These are phyloP conservation scores for Suhomyces tanzawaensis DNA, from an alignment of 805 yeast genomes.

Conservation along the genomic window DNA sequence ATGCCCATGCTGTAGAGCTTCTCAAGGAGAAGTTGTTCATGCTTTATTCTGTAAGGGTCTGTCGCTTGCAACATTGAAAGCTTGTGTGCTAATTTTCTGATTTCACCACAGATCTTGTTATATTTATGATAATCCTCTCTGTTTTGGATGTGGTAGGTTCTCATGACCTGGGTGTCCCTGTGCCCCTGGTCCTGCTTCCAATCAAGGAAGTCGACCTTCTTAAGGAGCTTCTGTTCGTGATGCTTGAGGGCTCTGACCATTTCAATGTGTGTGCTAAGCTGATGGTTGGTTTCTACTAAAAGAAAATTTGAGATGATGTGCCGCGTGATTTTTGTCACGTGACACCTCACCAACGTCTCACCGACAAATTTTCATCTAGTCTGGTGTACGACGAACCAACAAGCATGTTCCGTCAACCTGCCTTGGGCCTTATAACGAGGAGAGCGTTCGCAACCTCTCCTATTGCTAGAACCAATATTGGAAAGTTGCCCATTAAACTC, in stretches of 20 bases:
- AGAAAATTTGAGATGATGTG: conserved; percentile 6
- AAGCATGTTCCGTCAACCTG: neutral
- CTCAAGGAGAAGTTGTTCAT: conserved; percentile 83
- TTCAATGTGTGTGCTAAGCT: no score
- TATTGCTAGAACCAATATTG: conserved; percentile 59
- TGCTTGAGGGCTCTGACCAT: conserved; percentile 89
- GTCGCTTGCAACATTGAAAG: conserved; percentile 80
- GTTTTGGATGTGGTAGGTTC: conserved; percentile 88
- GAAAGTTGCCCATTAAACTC: conserved; percentile 71
- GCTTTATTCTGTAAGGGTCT: conserved; percentile 84
- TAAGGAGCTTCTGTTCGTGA: conserved; percentile 92
- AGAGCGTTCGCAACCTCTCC: conserved; percentile 15
- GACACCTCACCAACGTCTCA: neutral
- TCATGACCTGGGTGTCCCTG: conserved; percentile 94
- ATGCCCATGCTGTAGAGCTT: conserved; percentile 89
- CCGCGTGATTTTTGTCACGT: neutral
- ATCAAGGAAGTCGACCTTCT: conserved; percentile 93
- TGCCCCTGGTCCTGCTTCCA: conserved; percentile 98
- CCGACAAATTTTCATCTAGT: neutral
- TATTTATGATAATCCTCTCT: conserved; percentile 95
- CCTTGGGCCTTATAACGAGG: conserved; percentile 1
- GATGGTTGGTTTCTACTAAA: neutral
- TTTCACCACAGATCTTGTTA: conserved; percentile 88
- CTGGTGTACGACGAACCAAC: no score
- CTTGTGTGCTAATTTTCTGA: conserved; percentile 82